Conservation (phyloP, 208 protist species). For the Herpetomonas tarakana region DNA sequence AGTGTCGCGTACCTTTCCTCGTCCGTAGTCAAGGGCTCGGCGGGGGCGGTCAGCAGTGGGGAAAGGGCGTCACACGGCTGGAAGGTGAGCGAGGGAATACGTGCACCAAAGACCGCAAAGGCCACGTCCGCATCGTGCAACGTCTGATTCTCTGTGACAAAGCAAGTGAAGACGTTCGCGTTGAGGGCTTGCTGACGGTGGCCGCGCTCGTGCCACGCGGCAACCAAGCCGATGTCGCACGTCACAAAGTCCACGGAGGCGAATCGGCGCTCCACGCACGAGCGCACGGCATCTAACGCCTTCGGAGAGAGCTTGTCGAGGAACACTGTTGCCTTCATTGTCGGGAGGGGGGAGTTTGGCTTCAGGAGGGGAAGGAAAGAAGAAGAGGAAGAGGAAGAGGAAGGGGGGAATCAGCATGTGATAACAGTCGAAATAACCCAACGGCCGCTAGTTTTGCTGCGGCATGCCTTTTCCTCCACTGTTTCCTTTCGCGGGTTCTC, state of each 20-base stretch:
- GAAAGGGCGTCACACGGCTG: constrained; percentile 24
- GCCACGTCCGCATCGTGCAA: constrained; percentile 51
- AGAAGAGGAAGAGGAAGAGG: too few species aligned
- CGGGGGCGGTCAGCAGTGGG: constrained; percentile 21
- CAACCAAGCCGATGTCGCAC: constrained; percentile 6
- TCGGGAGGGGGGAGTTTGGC: constrained; percentile 6
- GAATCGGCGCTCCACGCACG: constrained; percentile 6
- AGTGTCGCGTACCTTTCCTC: constrained; percentile 5
- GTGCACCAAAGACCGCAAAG: constrained; percentile 55
- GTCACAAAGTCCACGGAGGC: constrained; percentile 7
- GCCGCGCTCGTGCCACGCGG: constrained; percentile 16
- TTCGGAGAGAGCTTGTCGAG: background rate
- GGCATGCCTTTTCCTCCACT: too few species aligned
- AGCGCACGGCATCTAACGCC: background rate
- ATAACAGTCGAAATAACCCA: too few species aligned
- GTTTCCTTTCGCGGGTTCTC: too few species aligned
- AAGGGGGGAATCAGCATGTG: too few species aligned
- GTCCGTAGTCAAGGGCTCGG: background rate
- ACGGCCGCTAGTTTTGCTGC: too few species aligned
- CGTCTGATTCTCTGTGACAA: constrained; percentile 53
- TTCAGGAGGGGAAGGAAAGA: too few species aligned
- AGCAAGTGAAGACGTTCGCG: constrained; percentile 42
- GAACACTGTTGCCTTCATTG: constrained; percentile 8
- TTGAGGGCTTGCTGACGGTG: background rate
- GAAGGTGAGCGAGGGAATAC: constrained; percentile 43